These are phyloP conservation scores for Draba incana DNA, from an alignment of 345 rosid genomes.

Conservation along the genomic window DNA sequence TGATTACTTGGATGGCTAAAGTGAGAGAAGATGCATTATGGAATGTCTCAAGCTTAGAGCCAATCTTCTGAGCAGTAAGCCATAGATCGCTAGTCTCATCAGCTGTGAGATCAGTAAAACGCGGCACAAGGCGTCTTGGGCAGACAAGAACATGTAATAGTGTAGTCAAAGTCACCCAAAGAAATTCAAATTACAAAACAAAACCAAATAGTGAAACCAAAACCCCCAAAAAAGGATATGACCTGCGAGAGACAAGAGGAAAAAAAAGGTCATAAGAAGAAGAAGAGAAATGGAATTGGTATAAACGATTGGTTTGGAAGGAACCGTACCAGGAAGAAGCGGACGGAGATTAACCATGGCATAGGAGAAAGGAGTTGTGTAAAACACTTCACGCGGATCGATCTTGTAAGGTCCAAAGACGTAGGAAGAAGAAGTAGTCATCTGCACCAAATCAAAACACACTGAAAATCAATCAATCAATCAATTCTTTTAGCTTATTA, in stretches of 20 bases:
- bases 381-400: slow-evolving; percentile 76
- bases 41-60: slow-evolving; percentile 66
- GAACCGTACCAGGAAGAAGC: slow-evolving; percentile 62
- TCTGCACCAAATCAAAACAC: slow-evolving; percentile 35
- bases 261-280: neutral
- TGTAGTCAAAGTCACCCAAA: slow-evolving; percentile 58
- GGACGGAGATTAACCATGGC: slow-evolving; percentile 96
- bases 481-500: neutral
- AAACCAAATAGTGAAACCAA: slow-evolving; percentile 8
- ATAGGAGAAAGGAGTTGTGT: slow-evolving; percentile 64
- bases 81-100: slow-evolving; percentile 84
- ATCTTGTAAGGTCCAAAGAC: slow-evolving; percentile 75
- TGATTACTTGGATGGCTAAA: slow-evolving; percentile 69
- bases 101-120: slow-evolving; percentile 82
- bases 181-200: slow-evolving; percentile 10
- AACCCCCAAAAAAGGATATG: slow-evolving; percentile 74
- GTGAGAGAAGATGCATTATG: slow-evolving; percentile 85
- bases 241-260: slow-evolving; percentile 57
- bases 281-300: neutral
- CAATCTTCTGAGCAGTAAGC: slow-evolving; percentile 79
- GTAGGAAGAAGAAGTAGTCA: slow-evolving; percentile 45
- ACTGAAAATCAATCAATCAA: neutral
- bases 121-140: slow-evolving; percentile 83
- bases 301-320: slow-evolving; percentile 1
- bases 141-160: slow-evolving; percentile 81